Base-by-base conservation (phyloP, 2,329 filamentous ascomycete species). In the Penicillium occitanis region DNA sequence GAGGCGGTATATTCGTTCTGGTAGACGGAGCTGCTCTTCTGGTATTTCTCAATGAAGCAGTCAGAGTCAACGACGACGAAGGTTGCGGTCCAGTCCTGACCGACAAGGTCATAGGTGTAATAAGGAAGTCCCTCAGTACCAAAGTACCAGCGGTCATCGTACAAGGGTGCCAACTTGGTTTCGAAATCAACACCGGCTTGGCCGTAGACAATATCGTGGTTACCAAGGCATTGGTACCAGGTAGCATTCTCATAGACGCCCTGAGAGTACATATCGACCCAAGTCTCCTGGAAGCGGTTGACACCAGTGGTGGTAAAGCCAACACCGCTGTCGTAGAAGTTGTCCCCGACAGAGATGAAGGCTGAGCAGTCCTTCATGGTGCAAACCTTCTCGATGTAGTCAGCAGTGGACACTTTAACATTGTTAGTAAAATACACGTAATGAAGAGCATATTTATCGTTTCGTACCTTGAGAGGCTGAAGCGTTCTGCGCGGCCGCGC, bases 301-400 rank as follows among this genome's bases (percentile, higher is more conserved):
- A 73, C 68, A 13, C 71, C 71, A 2, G 67, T 67, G 1, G 71
- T 69, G 8, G 69, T 70, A 59, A 73, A 73, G 64, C 71, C 71
- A 28, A 73, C 66, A 14, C 70, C 71, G 33, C 71, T 72, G 28
- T 71, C 70, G 53, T 73, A 73, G 65, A 73, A 73, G 44, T 72
- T 73, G 62, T 73, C 71, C 22, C 71, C 71, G 25, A 72, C 71
- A 1, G 71, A 72, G 2, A 71, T 48, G 40, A 73, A 70, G 11
- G 71, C 71, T 1, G 64, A 66, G 63, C 71, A 73, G 50, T 73
- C 67, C 66, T 73, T 73, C 37, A 64, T 60, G 6, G 65, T 63
- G 44, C 70, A 73, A 46, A 73, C 61, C n/a, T 71, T 62, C 7
- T 67, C 70, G 46, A 73, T 71, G 55, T 73, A 73, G 35, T 55